phyloP scores from a whole-genome alignment of 2,329 filamentous ascomycete genomes.

The Monilinia vaccinii-corymbosi region DNA sequence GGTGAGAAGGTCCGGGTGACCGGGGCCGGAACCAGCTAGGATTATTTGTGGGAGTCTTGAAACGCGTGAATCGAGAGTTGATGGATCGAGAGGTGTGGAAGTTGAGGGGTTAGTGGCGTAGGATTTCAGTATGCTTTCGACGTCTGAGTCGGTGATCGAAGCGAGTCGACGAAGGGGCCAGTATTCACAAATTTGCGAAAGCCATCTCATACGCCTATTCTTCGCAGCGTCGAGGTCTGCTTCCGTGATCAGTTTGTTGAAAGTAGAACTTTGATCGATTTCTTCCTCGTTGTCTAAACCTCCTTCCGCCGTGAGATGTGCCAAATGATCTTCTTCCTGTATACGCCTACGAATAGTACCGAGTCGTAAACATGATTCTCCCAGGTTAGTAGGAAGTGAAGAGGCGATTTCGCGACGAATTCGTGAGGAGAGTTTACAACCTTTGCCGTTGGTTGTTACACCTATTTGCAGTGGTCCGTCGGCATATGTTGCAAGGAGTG shows the following conservation, averaged over 20 bases:
- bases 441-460: constrained; percentile 88
- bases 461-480: constrained; percentile 92
- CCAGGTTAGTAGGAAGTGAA: constrained; percentile 65
- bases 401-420: constrained; percentile 83
- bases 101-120: constrained; percentile 41
- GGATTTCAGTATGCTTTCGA: constrained; percentile 64
- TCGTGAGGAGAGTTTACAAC: constrained; percentile 85
- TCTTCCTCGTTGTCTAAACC: constrained; percentile 39
- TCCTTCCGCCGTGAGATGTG: constrained; percentile 24
- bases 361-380: constrained; percentile 65
- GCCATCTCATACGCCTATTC: constrained; percentile 80
- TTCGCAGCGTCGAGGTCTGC: constrained; percentile 66
- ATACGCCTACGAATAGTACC: constrained; percentile 64
- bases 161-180: constrained; percentile 85
- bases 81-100: constrained; percentile 25
- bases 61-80: constrained; percentile 22
- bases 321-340: constrained; percentile 60
- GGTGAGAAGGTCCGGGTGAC: constrained; percentile 86
- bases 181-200: constrained; percentile 95
- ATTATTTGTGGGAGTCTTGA: constrained; percentile 61
- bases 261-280: constrained; percentile 65
- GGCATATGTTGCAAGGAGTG: constrained; percentile 76
- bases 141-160: constrained; percentile 68
- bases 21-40: constrained; percentile 84
- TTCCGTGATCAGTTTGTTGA: constrained; percentile 74